Conservation (phyloP, 257 asterid genomes). For the Plantago elongata region DNA sequence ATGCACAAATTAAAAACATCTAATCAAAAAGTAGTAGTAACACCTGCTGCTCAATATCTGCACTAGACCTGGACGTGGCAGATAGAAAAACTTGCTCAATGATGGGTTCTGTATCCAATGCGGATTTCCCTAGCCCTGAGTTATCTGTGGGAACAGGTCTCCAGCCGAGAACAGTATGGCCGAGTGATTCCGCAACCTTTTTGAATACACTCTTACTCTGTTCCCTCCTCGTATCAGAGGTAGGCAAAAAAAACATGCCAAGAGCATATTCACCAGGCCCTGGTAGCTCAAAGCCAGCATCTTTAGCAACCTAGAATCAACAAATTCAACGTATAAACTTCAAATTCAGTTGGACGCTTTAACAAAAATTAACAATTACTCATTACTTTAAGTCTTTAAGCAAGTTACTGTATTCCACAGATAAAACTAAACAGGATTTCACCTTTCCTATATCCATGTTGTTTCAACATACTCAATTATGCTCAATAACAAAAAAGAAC, state of each 20-base stretch:
- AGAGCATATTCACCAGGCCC: constrained; percentile 90
- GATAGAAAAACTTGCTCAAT: constrained; percentile 98
- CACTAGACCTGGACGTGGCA: constrained; percentile 65
- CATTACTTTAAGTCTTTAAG: too few species aligned
- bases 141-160: constrained; percentile 85
- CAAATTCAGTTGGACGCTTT: not conserved
- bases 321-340: constrained; percentile 7
- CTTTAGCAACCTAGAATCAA: constrained; percentile 54
- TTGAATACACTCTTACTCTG: constrained; percentile 82
- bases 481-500: too few species aligned
- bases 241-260: constrained; percentile 98
- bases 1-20: constrained; percentile 4
- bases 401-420: too few species aligned
- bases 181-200: constrained; percentile 98
- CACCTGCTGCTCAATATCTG: constrained; percentile 95
- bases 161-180: constrained; percentile 97
- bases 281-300: constrained; percentile 81
- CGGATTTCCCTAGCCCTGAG: constrained; percentile 92
- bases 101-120: constrained; percentile 92
- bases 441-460: too few species aligned
- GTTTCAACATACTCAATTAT: too few species aligned
- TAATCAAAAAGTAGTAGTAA: constrained; percentile 16
- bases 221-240: constrained; percentile 80
- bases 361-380: too few species aligned
- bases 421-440: too few species aligned